Evolutionary conservation across 2,329 filamentous ascomycete genomes (phyloP).

Genomic region (Apiospora koreana): DNA sequence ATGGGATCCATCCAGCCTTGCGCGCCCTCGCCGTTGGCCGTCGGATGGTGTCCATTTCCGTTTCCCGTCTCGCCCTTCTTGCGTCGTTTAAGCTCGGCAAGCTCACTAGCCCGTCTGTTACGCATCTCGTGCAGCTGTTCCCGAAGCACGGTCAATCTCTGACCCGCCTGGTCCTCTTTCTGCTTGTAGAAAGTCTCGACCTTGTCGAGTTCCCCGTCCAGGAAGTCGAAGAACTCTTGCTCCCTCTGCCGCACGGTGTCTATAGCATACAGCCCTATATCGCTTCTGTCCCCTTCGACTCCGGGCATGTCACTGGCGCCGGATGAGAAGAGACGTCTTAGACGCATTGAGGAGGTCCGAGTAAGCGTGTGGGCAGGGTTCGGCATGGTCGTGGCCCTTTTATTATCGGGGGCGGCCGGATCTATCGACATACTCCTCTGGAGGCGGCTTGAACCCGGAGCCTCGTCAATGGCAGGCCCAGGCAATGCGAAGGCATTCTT

Average conservation of each 20-base stretch:
- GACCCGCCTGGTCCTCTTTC: conserved; percentile 83
- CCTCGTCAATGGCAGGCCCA: conserved; percentile 47
- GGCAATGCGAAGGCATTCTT: conserved; percentile 53
- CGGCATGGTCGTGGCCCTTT: not conserved
- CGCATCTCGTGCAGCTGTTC: conserved; percentile 93
- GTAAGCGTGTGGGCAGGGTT: not conserved
- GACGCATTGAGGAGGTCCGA: conserved; percentile 24
- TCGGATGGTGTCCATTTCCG: conserved; percentile 11
- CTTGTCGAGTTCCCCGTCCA: conserved; percentile 85
- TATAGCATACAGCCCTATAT: conserved; percentile 43
- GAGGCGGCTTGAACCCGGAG: conserved; percentile 23
- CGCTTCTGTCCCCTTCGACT: conserved; percentile 37
- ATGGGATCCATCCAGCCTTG: conserved; percentile 54
- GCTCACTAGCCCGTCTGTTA: conserved; percentile 75
- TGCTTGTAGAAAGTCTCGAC: conserved; percentile 86
- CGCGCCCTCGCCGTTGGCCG: conserved; percentile 19
- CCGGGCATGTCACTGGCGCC: conserved; percentile 34
- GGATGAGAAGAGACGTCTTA: conserved; percentile 44
- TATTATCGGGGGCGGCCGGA: not conserved
- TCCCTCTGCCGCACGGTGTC: conserved; percentile 67
- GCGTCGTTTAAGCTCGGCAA: conserved; percentile 46
- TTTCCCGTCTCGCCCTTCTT: conserved; percentile 34
- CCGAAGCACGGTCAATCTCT: conserved; percentile 69
- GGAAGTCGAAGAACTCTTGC: conserved; percentile 82
- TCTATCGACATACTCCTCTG: conserved; percentile 40